Conservation (phyloP, 192 early-diverging fungal genomes). For the Umbelopsis ramanniana region DNA sequence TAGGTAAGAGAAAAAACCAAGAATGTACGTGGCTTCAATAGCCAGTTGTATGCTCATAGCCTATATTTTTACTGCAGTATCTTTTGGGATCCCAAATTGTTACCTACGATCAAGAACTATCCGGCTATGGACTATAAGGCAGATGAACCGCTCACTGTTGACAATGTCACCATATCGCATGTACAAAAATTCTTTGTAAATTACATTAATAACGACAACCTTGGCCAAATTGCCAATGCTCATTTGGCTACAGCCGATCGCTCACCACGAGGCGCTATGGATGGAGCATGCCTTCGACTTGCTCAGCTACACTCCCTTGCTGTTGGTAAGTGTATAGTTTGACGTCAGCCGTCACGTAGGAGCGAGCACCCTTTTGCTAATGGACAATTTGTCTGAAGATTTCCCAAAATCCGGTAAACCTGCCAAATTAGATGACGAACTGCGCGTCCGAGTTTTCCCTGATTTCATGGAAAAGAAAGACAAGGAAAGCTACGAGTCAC, state of each 20-base stretch:
- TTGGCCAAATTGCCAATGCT: constrained; percentile 71
- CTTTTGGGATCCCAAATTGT: constrained; percentile 59
- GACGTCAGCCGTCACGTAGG: neutral
- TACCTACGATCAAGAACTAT: constrained; percentile 40
- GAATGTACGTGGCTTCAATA: no score
- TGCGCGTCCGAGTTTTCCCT: constrained; percentile 54
- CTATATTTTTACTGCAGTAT: constrained; percentile 39
- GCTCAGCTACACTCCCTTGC: constrained; percentile 74
- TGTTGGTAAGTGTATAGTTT: constrained; percentile 39
- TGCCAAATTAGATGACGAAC: constrained; percentile 46
- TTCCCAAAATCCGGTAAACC: constrained; percentile 73
- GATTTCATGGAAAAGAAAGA: constrained; percentile 76
- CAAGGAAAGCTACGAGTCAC: constrained; percentile 55
- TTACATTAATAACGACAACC: constrained; percentile 65
- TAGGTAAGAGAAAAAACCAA: constrained; percentile 44
- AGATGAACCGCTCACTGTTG: constrained; percentile 28
- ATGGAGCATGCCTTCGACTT: constrained; percentile 57
- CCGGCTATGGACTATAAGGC: constrained; percentile 61
- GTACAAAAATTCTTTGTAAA: constrained; percentile 68
- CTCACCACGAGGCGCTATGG: constrained; percentile 44
- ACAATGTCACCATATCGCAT: constrained; percentile 51
- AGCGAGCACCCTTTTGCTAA: neutral
- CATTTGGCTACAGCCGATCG: constrained; percentile 68
- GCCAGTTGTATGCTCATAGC: neutral
- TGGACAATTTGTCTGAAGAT: constrained; percentile 37